Evolutionary conservation across 2,329 filamentous ascomycete genomes (phyloP).

Genomic region (Decorospora gaudefroyi): DNA sequence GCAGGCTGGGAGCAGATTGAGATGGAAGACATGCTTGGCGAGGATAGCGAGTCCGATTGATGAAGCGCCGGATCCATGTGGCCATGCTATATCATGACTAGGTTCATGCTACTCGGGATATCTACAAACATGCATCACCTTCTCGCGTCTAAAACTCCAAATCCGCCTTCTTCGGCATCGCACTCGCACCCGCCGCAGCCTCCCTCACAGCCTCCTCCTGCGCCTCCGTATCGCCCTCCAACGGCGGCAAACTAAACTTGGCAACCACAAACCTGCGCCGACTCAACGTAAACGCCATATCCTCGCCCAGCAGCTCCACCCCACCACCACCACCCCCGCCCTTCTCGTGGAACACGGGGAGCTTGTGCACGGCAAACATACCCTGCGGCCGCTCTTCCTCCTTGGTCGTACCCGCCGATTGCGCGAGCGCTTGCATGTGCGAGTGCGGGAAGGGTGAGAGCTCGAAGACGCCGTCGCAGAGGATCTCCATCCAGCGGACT

Average conservation of each 20-base stretch:
- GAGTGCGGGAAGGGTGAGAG: conserved; percentile 72
- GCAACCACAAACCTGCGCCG: conserved; percentile 81
- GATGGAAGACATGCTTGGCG: conserved; percentile 63
- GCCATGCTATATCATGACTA: conserved; percentile 1
- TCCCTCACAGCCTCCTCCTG: conserved; percentile 54
- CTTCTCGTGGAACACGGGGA: conserved; percentile 86
- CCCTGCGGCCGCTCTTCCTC: conserved; percentile 82
- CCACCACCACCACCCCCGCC: conserved; percentile 82
- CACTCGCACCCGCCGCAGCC: conserved; percentile 50
- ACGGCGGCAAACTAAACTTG: conserved; percentile 85
- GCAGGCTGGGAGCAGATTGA: conserved; percentile 66
- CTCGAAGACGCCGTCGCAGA: conserved; percentile 85
- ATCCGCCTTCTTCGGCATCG: conserved; percentile 60
- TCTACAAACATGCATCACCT: conserved; percentile 2
- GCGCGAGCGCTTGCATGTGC: conserved; percentile 56
- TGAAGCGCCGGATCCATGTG: background rate
- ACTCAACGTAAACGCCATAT: conserved; percentile 89
- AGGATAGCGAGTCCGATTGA: conserved; percentile 42
- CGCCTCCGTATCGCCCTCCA: conserved; percentile 72
- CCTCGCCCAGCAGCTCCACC: conserved; percentile 69
- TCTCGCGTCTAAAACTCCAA: conserved; percentile 66
- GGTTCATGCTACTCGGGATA: conserved; percentile 10
- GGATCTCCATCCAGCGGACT: conserved; percentile 80
- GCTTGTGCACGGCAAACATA: conserved; percentile 77
- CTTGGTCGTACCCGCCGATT: conserved; percentile 57